Evolutionary conservation across 768 basidiomycete genomes (phyloP), one percentile per base, ranked within the genome.

Genomic region (Leccinum incarnatum): DNA sequence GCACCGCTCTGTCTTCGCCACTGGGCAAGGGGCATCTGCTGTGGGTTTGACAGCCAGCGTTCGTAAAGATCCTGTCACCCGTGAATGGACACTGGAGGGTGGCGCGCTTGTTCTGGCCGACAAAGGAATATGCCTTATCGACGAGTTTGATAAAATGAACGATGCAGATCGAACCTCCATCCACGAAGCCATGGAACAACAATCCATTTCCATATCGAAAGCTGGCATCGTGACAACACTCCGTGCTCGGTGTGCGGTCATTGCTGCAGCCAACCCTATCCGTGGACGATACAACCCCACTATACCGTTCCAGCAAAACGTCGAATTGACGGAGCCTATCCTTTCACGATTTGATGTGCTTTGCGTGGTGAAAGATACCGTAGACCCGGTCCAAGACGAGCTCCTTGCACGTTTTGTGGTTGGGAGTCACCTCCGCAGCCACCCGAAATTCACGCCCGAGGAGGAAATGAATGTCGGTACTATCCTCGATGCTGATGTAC

Each of bases 81-180:
- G 89, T 19, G 97, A 98, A 75, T 99, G 97, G 97, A 98, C 97
- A 3, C 82, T 99, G 27, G 97, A 99, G 74, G 97, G 97, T 14
- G 97, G 97, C 9, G 97, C 97, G 2, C 80, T 99, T 10, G 97
- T 99, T n/a, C 80, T 99, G 19, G 97, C 97, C 2, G 97, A 99
- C 76, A 97, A 96, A 75, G 97, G 97, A 12, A 93, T 90, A 27
- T 98, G 97, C 69, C 79, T 98, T 37, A 99, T 99, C 65, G 97
- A 99, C 76, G 97, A 98, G 73, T 98, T 99, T 72, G 97, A 99
- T 79, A 99, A 99, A 80, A 99, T 99, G 97, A 98, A 98, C 75
- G 97, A 98, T 67, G 83, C 93, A 15, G 96, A 99, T 72, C 82
- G 96, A 66, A 98, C 95, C 15, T 97, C 95, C 4, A 98, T 99